Base-by-base conservation (phyloP, 176 grass and related monocot genomes). In the Aegilops sharonensis region DNA sequence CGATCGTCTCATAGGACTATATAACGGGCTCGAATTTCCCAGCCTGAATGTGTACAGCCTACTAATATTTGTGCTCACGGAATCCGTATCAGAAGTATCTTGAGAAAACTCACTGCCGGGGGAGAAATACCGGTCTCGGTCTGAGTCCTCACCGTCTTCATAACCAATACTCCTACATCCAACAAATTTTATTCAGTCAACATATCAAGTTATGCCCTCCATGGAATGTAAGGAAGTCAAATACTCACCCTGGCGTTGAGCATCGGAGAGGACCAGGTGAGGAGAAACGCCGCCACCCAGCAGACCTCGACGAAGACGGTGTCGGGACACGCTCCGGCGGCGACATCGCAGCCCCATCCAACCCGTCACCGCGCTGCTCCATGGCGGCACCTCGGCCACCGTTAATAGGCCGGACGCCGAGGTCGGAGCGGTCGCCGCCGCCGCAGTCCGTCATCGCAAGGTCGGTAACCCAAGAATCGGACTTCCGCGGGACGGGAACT, bases 21-120 rank as follows among this genome's bases (percentile, higher is more conserved):
- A 82, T 45, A 84, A 48, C 21, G 92, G 94, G 81, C 88, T 99
- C 1, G 90, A 91, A 83, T 80, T 71, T 45, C 86, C 75, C 42
- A 92, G 84, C 67, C 89, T 84, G 83, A 95, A 95, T 77, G 86
- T 94, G 84, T 82, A 90, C 61, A 82, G 70, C 88, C 91, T 88
- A 83, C 85, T 91, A 32, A 89, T 65, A 91, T 79, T 88, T 61
- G 91, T 78, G 82, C 88, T 93, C 78, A 90, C 57, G 5, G 85
- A 94, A 82, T 99, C 97, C 9, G 88, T 94, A 81, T 96, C 94
- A 56, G 87, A 99, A 25, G 78, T 89, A 81, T 92, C 92, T 63
- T 85, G 90, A 78, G 89, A 94, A 70, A 96, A 87, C 68, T 89
- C 90, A 83, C 90, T 99, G 42, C 77, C 79, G 2, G 89, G 94